Base-by-base conservation (phyloP, 2,329 filamentous ascomycete genomes). In the Ophiostoma quercus region DNA sequence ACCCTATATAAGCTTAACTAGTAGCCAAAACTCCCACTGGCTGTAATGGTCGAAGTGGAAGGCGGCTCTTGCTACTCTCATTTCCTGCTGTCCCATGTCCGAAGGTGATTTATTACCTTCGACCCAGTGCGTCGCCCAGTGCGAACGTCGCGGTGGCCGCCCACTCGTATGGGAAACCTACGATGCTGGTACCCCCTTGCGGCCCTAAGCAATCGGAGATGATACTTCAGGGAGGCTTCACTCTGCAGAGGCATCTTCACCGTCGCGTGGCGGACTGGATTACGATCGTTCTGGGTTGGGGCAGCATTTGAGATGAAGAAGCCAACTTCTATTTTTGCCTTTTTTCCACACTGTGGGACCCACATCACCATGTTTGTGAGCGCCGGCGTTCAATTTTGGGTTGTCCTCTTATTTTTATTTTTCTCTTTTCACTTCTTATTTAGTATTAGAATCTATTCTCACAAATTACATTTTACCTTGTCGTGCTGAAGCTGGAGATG, bases 241-340 rank as follows among this genome's bases (percentile, higher is more conserved):
- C 87, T 88, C 86, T 88, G 87, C 87, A 90, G 85, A 89, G 87
- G 79, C 79, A 82, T 87, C 84, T 87, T 85, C 87, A 86, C 87
- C 87, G 85, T 88, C 84, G 84, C 83, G 83, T 89, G 87, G 88
- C 88, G 87, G 81, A 82, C 80, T 87, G 87, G 87, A 90, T 84
- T 79, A 88, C 87, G 86, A 84, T 83, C 82, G 83, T 80, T 82
- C 78, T 82, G 84, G 85, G 85, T 79, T 88, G 86, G 83, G 82
- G 80, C 82, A 80, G 80, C 76, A 78, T 77, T 79, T 79, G 82
- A 83, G 85, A 85, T 85, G 82, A 85, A 82, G 80, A 81, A 77
- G 81, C 79, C 84, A 75, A 79, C 79, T 79, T 77, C 75, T 76
- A 72, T 75, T 80, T 76, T 75, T 70, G 69, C 63, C 70, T 70